Evolutionary conservation across 192 early-diverging fungal species (phyloP), one percentile per base, ranked within the genome.

Genomic region (Ambispora gerdemannii): DNA sequence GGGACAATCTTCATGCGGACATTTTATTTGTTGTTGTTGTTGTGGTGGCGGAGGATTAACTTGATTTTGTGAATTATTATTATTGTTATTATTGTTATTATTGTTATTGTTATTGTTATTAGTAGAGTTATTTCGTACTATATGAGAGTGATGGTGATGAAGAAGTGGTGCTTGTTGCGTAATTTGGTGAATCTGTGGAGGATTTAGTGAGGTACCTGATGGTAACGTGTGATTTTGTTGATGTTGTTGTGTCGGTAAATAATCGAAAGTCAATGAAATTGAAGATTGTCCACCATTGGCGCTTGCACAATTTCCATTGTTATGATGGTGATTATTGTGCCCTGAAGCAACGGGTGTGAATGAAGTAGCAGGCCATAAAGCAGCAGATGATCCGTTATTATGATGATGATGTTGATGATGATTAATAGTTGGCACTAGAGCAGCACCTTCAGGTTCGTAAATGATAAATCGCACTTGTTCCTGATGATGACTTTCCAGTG

Each of bases 1-100:
- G 25, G 73, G 72, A 67, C 90, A 91, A 32, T 76, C 78, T n/a
- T 72, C 76, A 58, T 80, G 75, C 1, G 86, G 75, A 63, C 87
- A 91, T 20, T 70, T 74, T 13, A 82, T 80, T 7, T 77, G 67
- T 58, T 80, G 68, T 68, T 68, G 67, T 27, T 68, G 50, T 24
- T 68, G 27, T 38, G 52, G 67, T 36, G 10, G 22, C 2, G 24
- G 67, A 13, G 50, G 64, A 30, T 52, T 34, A 4, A n/a, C 36
- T 8, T 50, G 63, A 47, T n/a, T 11, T 32, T 68, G 67, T 0
- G 22, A 13, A 25, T 13, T 58, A 15, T 6, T 43, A 15, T 43
- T 43, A 43, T 6, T 43, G 38, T 6, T 43, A 15, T 43, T 43
- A 15, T 6, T 43, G 15, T 6, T 43, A 43, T 6, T 43, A 43